Conservation (phyloP, 495 filamentous ascomycete species). For the Letharia lupina region DNA sequence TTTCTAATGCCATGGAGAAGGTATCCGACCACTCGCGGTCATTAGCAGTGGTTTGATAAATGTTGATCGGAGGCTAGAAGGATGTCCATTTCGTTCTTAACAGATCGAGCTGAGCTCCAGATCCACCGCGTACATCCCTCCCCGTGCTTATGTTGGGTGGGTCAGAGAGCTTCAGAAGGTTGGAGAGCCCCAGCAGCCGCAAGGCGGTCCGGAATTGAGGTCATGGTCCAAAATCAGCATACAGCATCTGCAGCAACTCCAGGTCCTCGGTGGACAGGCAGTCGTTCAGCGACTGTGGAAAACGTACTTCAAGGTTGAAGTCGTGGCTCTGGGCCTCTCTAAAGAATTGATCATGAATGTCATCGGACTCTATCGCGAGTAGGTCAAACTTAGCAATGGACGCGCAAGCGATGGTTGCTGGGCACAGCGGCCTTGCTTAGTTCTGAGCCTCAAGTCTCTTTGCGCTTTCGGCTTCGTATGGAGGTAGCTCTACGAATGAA, state of each 20-base stretch:
- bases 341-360: background rate
- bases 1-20: background rate
- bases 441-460: constrained; percentile 16
- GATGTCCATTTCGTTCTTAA: background rate
- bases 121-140: background rate
- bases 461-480: constrained; percentile 19
- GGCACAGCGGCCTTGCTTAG: constrained; percentile 2
- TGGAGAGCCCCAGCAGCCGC: background rate
- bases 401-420: background rate
- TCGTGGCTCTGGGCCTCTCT: background rate
- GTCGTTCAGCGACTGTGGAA: background rate
- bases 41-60: background rate
- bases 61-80: background rate
- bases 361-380: background rate
- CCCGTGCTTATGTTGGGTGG: background rate
- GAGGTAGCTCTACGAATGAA: constrained; percentile 56
- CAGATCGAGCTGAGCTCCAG: background rate
- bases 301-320: background rate
- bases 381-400: background rate
- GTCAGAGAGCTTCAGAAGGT: background rate
- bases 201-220: background rate
- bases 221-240: background rate
- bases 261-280: background rate
- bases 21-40: background rate
- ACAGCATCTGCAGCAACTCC: background rate